Conservation (phyloP, 768 basidiomycete species). For the Tricholoma sp. region DNA sequence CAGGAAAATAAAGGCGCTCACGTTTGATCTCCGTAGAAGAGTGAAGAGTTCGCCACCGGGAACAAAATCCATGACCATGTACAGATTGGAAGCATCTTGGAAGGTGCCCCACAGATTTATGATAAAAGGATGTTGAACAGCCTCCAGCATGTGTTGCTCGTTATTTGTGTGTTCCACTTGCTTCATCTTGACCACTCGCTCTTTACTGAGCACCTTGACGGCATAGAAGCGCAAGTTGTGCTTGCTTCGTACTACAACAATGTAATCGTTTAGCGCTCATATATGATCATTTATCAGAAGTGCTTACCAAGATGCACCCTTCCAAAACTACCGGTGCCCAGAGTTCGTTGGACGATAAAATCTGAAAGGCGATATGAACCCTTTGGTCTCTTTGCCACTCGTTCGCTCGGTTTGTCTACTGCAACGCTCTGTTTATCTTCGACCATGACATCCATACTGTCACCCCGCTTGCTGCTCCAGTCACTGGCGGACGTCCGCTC, state of each 20-base stretch:
- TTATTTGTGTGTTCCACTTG: conserved; percentile 98
- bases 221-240: conserved; percentile 96
- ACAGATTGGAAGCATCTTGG: conserved; percentile 88
- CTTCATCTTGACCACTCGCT: conserved; percentile 87
- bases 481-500: conserved; percentile 57
- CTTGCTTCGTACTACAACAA: conserved; percentile 69
- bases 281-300: conserved; percentile 4
- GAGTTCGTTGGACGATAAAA: conserved; percentile 75
- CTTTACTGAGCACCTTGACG: conserved; percentile 91
- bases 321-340: conserved; percentile 96
- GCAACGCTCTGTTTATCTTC: conserved; percentile 21
- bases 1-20: conserved; percentile 28
- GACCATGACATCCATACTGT: conserved; percentile 30
- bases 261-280: conserved; percentile 6
- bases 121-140: conserved; percentile 88
- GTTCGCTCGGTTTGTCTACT: conserved; percentile 17
- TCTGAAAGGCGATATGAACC: conserved; percentile 70
- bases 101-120: conserved; percentile 96
- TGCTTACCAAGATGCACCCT: conserved; percentile 81
- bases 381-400: conserved; percentile 43
- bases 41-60: conserved; percentile 97
- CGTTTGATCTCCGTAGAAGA: conserved; percentile 84
- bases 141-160: conserved; percentile 82
- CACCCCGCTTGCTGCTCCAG: conserved; percentile 34
- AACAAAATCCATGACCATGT: conserved; percentile 98